A percentile compares a stretch with the other conserved stretches of the same genome.
These are phyloP conservation scores for Centrapalus pauciflorus DNA, from an alignment of 129 eudicot genomes.

Conservation along the genomic window DNA sequence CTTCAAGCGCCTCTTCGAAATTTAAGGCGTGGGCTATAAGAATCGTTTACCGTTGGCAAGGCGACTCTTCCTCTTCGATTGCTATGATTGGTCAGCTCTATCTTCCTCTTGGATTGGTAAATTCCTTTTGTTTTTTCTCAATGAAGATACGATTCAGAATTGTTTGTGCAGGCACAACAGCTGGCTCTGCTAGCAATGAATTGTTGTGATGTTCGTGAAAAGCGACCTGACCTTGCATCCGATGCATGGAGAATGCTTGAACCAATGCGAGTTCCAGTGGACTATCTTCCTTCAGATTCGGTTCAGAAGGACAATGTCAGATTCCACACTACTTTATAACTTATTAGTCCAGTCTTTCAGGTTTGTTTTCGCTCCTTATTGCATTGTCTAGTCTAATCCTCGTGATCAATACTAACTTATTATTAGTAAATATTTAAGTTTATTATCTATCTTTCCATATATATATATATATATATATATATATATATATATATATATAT, in stretches of 20 bases:
- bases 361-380: conserved; percentile 32
- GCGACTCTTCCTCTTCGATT: no score
- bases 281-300: conserved; percentile 35
- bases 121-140: no score
- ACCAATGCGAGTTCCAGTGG: conserved; percentile 76
- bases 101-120: no score
- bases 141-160: no score
- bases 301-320: conserved; percentile 43
- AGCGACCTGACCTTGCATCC: conserved; percentile 67
- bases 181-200: conserved; percentile 68
- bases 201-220: conserved; percentile 56
- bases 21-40: no score
- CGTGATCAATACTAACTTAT: background rate
- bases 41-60: no score
- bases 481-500: no score
- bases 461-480: no score
- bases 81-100: no score
- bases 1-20: no score
- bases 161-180: conserved; percentile 91
- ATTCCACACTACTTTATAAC: conserved; percentile 66
- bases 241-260: conserved; percentile 91
- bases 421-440: no score
- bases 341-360: conserved; percentile 92
- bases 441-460: no score
- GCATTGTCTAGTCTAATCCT: background rate